phyloP scores from a whole-genome alignment of 306 rosid species.

The Pyrus betulifolia region DNA sequence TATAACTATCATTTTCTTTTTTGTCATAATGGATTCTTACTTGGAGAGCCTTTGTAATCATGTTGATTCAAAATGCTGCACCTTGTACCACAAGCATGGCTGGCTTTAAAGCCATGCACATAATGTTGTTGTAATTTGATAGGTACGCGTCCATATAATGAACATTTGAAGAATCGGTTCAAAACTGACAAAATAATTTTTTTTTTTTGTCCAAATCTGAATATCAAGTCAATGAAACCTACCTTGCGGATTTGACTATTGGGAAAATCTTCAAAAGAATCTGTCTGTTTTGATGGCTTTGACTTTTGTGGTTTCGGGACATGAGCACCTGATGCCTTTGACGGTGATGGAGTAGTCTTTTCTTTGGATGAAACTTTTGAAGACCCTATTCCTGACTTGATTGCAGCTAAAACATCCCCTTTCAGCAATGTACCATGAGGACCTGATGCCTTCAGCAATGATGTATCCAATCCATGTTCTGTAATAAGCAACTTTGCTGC shows the following conservation, averaged over 20 bases:
- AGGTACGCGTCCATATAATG: no score
- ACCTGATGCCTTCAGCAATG: constrained; percentile 74
- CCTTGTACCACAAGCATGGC: no score
- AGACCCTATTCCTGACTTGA: constrained; percentile 64
- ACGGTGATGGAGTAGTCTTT: constrained; percentile 36
- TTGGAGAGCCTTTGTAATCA: no score
- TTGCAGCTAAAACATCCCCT: constrained; percentile 85
- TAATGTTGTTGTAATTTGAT: no score
- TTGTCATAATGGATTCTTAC: no score
- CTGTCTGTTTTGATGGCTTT: constrained; percentile 44
- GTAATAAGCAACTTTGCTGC: constrained; percentile 76
- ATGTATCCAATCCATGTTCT: constrained; percentile 78
- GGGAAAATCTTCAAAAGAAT: constrained; percentile 75
- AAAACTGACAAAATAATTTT: no score
- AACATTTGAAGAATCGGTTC: no score
- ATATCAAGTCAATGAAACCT: constrained; percentile 12
- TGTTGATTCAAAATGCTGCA: no score
- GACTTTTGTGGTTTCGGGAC: constrained; percentile 30
- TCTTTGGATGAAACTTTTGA: constrained; percentile 50
- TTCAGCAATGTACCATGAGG: constrained; percentile 72
- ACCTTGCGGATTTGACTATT: constrained; percentile 97
- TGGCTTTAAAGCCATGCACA: no score
- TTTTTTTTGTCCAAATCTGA: neutral
- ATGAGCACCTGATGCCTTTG: constrained; percentile 36
- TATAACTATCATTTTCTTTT: no score